Evolutionary conservation across 257 asterid genomes (phyloP), one percentile per base, ranked within the genome.

Genomic region (Lantana camara): DNA sequence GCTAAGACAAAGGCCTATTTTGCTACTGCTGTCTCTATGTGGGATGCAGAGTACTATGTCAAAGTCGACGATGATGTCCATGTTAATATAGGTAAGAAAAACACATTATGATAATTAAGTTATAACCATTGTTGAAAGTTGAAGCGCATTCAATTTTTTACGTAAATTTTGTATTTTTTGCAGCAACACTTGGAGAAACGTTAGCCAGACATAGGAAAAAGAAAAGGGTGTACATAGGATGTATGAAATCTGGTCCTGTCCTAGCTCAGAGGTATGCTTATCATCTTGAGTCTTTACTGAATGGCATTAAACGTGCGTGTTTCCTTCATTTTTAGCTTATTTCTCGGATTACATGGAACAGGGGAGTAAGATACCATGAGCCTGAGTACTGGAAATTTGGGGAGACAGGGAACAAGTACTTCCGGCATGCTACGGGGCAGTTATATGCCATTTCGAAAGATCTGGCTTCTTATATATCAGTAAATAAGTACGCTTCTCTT

Each of bases 241-340:
- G 98, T 58, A 91, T 91, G 98, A 91, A 91, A 77, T 91, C 98
- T 1, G 96, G 98, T 30, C 98, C 98, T 6, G 98, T 91, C 63
- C 83, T 91, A 21, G 82, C 98, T 69, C 96, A 88, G 67, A 88
- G 89, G 98, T 91, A 75, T 6, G 70, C 15, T 30, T 22, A 24
- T 13, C 63, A 23, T 57, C 50, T 41, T 22, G 37, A 32, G 2
- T 22, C 32, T 41, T 64, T 51, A 14, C 9, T 20, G 8, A 32
- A 13, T 1, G 22, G 7, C 17, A 9, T 23, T 20, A 44, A 29
- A 37, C 53, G 15, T 53, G n/a, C n/a, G n/a, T 32, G 32, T 57
- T 19, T 14, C 16, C 29, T 20, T 22, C 11, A n/a, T n/a, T 23
- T 23, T 59, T 7, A 32, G 60, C 55, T 75, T 19, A 48, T 9